Base-by-base conservation (phyloP, 768 basidiomycete genomes). In the Lentinula guzmanii region DNA sequence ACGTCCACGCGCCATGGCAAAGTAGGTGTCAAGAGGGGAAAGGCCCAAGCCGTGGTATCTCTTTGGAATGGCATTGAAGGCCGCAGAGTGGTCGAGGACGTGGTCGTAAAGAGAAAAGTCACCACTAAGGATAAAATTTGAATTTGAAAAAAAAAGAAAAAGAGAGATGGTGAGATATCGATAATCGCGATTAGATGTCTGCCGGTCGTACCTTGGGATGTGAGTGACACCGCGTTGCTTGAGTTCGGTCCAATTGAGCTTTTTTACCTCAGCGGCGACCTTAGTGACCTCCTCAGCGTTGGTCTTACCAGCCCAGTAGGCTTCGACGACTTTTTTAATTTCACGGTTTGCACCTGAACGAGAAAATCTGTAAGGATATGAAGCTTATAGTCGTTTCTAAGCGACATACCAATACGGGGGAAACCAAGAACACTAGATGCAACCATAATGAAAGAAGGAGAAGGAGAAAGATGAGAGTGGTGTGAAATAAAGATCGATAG, bases 71-170 rank as follows among this genome's bases (percentile, higher is more conserved):
- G 90, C 93, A 74, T 98, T 97, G 85, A 99, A 96, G 50, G 91
- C 87, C 64, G 89, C 86, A 65, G 94, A 94, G 79, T 96, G 94
- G 79, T 98, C 96, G 70, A 98, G 87, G 73, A 98, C 93, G 75
- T 98, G 96, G 77, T 98, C 96, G 75, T 98, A 99, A 64, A 99
- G 86, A 37, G 97, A 91, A 76, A 99, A 99, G 72, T 98, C 97
- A 70, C 96, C 96, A 70, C 97, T 99, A 69, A 52, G 66, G 53
- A 57, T 62, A 57, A 46, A 62, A 62, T 45, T 61, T 64, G 28
- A 28, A 28, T 58, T 31, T 24, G 2, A 24, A 24, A 45, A 67
- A 71, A 52, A 69, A 64, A 24, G 2, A 67, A 71, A 52, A 69
- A 64, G 60, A 39, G 59, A 62, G 51, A 61, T 52, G 52, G 62